Base-by-base conservation (phyloP, 1,284 basidiomycete species). In the Melampsora americana region DNA sequence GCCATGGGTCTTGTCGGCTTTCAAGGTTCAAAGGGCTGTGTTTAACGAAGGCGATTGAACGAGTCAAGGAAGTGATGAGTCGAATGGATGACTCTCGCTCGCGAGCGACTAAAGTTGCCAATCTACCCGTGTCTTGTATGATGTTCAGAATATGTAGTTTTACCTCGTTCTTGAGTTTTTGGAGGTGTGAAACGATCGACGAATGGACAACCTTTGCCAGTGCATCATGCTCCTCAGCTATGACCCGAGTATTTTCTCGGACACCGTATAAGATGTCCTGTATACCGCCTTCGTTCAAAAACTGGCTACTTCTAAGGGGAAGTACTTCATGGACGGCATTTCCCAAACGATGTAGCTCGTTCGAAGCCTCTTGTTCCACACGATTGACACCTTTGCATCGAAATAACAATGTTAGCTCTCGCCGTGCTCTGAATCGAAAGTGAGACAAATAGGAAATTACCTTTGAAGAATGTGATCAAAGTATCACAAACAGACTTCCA, bases 401-500 rank as follows among this genome's bases (percentile, higher is more conserved):
- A 80, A 83, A 83, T 23, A 59, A 59, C n/a, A 59, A 23, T n/a
- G n/a, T 59, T 18, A 59, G 53, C 28, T 59, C 53, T 14, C 14
- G 53, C n/a, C n/a, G 28, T 23, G 23, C 16, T 53, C 64, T 30
- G 28, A 70, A 7, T 18, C 18, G 74, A 28, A 61, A 2, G 4
- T 30, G 50, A 30, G 14, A 42, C 32, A 50, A 59, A 26, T 59
- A 5, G 53, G 28, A 59, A 18, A 2, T 59, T 5, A 59, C 46
- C 44, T 65, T 32, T 5, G 18, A 81, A 84, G 78, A 69, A 84
- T 84, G 89, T 64, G 78, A 93, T 92, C 77, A 97, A 88, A 86
- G 95, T 93, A 85, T 94, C 95, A 78, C 96, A 93, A 82, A 98
- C 96, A 69, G 88, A 89, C 85, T 95, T 95, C 93, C 93, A 95